Evolutionary conservation across 306 rosid species (phyloP).

Genomic region (Acmispon strigosus): DNA sequence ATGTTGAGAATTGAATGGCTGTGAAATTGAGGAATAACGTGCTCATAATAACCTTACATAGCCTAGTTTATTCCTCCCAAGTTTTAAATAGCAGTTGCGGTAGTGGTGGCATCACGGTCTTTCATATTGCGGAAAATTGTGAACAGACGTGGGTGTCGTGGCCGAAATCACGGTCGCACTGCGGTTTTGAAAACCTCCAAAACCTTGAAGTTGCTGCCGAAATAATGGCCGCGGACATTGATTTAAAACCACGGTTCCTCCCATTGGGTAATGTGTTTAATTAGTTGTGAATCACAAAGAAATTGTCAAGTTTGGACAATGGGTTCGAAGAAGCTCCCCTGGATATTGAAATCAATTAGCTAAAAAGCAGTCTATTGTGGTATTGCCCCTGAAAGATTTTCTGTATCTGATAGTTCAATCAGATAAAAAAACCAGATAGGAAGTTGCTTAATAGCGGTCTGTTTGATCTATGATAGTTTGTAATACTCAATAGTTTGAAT

Average conservation of each 20-base stretch:
- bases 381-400: not conserved
- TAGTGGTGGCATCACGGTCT: no score
- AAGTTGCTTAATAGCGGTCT: not conserved
- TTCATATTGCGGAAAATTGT: no score
- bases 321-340: not conserved
- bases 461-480: not conserved
- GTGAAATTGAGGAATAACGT: not conserved
- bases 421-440: not conserved
- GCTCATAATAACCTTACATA: not conserved
- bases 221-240: no score
- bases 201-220: no score
- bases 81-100: no score
- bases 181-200: no score
- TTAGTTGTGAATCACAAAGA: not conserved
- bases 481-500: conserved; percentile 1
- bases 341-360: not conserved
- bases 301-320: not conserved
- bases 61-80: not conserved
- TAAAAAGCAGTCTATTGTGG: not conserved
- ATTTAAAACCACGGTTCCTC: no score
- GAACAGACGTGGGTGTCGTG: no score
- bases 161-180: no score
- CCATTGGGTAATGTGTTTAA: not conserved
- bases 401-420: not conserved
- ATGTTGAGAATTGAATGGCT: not conserved